Evolutionary conservation across 225 moss, liverwort and hornwort species (phyloP).

Genomic region (Asterella californica): DNA sequence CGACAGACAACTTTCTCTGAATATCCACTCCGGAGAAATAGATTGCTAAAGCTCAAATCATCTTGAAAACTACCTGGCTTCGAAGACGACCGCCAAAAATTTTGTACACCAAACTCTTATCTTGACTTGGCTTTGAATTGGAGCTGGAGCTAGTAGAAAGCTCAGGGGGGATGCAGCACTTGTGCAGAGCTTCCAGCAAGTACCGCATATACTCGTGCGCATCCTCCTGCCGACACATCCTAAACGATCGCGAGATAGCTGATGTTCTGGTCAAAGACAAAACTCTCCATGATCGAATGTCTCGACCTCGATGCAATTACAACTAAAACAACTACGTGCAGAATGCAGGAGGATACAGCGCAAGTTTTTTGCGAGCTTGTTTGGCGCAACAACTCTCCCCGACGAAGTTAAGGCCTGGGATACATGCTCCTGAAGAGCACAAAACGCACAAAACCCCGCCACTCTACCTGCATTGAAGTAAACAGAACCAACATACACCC

Average conservation of each 20-base stretch:
- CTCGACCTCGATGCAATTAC: background rate
- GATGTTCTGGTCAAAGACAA: conserved; percentile 39
- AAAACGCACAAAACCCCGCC: conserved; percentile 93
- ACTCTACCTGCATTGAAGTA: conserved; percentile 59
- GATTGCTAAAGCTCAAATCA: background rate
- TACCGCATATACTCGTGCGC: conserved; percentile 98
- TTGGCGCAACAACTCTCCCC: conserved; percentile 76
- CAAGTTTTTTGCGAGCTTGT: conserved; percentile 82
- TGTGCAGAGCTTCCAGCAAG: conserved; percentile 80
- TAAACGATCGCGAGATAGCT: conserved; percentile 80
- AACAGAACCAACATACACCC: background rate
- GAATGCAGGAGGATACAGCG: conserved; percentile 59
- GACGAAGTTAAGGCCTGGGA: conserved; percentile 71
- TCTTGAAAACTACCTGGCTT: conserved; percentile 52
- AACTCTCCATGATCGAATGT: background rate
- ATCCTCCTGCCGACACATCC: conserved; percentile 94
- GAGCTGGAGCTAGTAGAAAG: conserved; percentile 65
- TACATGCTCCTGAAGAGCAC: conserved; percentile 94
- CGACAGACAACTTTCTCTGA: background rate
- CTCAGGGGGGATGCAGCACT: conserved; percentile 77
- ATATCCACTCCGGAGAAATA: background rate
- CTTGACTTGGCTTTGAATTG: conserved; percentile 54
- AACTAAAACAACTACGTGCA: background rate
- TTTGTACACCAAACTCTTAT: conserved; percentile 80
- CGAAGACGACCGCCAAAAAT: conserved; percentile 92